Evolutionary conservation across 2,329 filamentous ascomycete genomes (phyloP), one percentile per base, ranked within the genome.

Genomic region (Xylariaceae sp.): DNA sequence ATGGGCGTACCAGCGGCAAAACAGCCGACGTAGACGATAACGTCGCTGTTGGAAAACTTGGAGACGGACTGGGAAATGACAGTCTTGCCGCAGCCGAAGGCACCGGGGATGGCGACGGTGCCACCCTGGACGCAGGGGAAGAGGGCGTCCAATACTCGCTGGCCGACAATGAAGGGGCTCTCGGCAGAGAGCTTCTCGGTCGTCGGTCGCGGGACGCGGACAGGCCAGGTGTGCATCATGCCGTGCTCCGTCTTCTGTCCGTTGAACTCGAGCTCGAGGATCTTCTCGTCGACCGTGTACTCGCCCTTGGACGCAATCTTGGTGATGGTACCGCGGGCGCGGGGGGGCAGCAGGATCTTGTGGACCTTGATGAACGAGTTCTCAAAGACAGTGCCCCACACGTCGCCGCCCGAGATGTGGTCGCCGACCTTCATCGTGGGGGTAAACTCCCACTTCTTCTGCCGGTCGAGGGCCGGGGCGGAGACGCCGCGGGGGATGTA

Each of bases 161-260:
- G 92, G 16, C 92, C 92, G 59, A 98, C 92, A 53, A 98, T 80
- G 58, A 98, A 94, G 31, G 92, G 92, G 56, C 83, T 77, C 60
- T 89, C 77, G 52, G 90, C 88, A 33, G 86, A 80, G 47, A 93
- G 75, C 70, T 92, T 94, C 71, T 98, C 92, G 46, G 80, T 90
- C 29, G 84, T 81, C 19, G 92, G 92, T 53, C 92, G 81, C 37
- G 92, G 89, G 32, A 93, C 92, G 72, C 92, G 89, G 54, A 96
- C 92, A 38, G 92, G 92, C 92, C 92, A 98, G 48, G 80, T 79
- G 67, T 98, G 92, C 89, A 96, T 94, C 92, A 98, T 96, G 59
- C 82, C 83, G 62, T 86, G 90, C 61, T 90, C 83, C 37, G 83
- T 83, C 74, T 90, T 94, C 68, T 88, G 87, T 56, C 92, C 92